These are phyloP conservation scores for Populus pruinosa DNA, from an alignment of 345 rosid species.

Conservation along the genomic window DNA sequence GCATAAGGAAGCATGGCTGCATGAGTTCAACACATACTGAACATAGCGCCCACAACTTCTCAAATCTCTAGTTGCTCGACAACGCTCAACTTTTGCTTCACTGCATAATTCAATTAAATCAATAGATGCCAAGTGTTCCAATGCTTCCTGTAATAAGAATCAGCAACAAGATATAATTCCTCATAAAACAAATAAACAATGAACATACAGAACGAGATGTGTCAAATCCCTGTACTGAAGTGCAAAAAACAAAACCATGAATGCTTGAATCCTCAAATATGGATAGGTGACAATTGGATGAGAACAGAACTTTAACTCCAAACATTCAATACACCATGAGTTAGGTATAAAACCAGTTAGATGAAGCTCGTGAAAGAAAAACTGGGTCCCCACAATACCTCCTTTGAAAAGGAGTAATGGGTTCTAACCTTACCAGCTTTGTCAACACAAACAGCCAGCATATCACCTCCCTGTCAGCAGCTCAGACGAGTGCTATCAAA, in stretches of 20 bases:
- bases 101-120: slow-evolving; percentile 70
- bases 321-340: not conserved
- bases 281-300: not conserved
- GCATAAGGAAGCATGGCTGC: slow-evolving; percentile 94
- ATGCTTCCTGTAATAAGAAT: slow-evolving; percentile 64
- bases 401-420: not conserved
- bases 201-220: not conserved
- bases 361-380: not conserved
- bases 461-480: not conserved
- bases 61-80: slow-evolving; percentile 94
- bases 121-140: slow-evolving; percentile 69
- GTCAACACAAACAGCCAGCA: not conserved
- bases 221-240: not conserved
- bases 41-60: slow-evolving; percentile 82
- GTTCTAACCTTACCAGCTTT: not conserved
- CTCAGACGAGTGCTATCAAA: not conserved
- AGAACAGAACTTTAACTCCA: not conserved
- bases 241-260: not conserved
- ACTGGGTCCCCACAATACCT: not conserved
- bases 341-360: not conserved
- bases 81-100: slow-evolving; percentile 82
- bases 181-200: not conserved
- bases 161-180: not conserved
- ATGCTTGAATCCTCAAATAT: not conserved
- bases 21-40: slow-evolving; percentile 56